Evolutionary conservation across 163 green algal genomes (phyloP).

Genomic region (Chlamydomonas reinhardtii): DNA sequence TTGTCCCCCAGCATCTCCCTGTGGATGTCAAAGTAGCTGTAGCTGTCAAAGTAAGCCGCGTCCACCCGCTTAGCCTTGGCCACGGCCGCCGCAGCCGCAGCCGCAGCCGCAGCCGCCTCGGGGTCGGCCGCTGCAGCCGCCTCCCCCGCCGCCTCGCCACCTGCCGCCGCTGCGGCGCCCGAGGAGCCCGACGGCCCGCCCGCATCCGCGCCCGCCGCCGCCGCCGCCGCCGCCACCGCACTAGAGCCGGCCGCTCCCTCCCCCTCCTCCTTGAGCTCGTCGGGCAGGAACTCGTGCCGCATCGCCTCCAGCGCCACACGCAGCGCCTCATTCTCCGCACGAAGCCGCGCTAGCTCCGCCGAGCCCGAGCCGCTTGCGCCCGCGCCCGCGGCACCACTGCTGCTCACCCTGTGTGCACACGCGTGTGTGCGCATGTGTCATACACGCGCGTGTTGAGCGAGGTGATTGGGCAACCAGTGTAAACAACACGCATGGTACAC

Average conservation of each 20-base stretch:
- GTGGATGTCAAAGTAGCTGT: slow-evolving; percentile 94
- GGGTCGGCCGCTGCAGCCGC: not conserved
- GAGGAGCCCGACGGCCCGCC: not conserved
- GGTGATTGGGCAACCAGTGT: no score
- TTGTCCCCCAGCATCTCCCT: slow-evolving; percentile 95
- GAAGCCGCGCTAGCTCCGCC: slow-evolving; percentile 29
- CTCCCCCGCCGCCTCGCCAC: not conserved
- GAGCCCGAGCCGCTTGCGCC: not conserved
- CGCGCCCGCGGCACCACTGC: not conserved
- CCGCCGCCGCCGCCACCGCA: no score
- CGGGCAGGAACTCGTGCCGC: slow-evolving; percentile 52
- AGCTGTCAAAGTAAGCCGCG: slow-evolving; percentile 96
- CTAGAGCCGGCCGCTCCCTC: not conserved
- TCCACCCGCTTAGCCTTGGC: slow-evolving; percentile 67
- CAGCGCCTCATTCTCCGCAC: slow-evolving; percentile 63
- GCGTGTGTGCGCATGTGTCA: no score
- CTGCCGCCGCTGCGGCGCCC: not conserved
- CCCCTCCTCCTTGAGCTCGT: slow-evolving; percentile 53
- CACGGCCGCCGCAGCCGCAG: not conserved
- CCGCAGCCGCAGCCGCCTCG: not conserved
- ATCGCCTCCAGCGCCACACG: slow-evolving; percentile 60
- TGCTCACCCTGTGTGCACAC: no score
- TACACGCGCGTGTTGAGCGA: no score
- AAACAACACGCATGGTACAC: no score
- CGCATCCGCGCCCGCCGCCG: no score